phyloP scores from a whole-genome alignment of 257 asterid genomes.

The Jaltomata sinuosa region DNA sequence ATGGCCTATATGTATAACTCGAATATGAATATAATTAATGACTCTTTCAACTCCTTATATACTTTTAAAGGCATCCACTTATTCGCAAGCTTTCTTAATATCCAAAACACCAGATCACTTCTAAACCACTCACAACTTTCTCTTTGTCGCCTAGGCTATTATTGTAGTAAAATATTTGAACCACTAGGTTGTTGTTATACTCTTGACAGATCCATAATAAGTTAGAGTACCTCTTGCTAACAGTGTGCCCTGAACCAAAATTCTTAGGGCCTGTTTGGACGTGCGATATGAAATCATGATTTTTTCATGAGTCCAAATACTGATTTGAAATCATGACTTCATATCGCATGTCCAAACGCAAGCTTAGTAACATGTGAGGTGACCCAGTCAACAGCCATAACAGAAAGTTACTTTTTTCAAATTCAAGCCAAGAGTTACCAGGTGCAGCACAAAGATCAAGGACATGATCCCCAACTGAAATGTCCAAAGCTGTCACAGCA shows the following conservation, averaged over 20 bases:
- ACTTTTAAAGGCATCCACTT: not conserved
- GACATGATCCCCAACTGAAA: slow-evolving; percentile 68
- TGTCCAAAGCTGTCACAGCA: slow-evolving; percentile 76
- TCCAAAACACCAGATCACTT: not conserved
- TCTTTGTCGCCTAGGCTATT: not conserved
- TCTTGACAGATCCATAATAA: not conserved
- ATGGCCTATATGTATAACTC: not conserved
- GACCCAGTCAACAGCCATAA: not conserved
- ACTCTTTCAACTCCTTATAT: not conserved
- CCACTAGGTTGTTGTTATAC: not conserved
- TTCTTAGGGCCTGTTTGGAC: too few relatives aligned
- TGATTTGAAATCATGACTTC: too few relatives aligned
- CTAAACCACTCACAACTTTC: not conserved
- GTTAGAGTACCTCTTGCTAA: not conserved
- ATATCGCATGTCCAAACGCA: too few relatives aligned
- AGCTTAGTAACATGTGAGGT: not conserved
- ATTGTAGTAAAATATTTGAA: not conserved
- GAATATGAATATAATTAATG: not conserved
- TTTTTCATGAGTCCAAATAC: too few relatives aligned
- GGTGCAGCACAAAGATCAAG: slow-evolving; percentile 99
- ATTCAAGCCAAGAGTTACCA: slow-evolving; percentile 32
- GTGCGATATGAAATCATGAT: too few relatives aligned
- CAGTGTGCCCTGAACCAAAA: not conserved
- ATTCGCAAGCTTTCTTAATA: not conserved
- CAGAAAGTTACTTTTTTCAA: not conserved